Percentiles rank a stretch among this genome's conserved stretches.
These are phyloP conservation scores for Didymella segeticola DNA, from an alignment of 2,329 filamentous ascomycete genomes.

Conservation along the genomic window DNA sequence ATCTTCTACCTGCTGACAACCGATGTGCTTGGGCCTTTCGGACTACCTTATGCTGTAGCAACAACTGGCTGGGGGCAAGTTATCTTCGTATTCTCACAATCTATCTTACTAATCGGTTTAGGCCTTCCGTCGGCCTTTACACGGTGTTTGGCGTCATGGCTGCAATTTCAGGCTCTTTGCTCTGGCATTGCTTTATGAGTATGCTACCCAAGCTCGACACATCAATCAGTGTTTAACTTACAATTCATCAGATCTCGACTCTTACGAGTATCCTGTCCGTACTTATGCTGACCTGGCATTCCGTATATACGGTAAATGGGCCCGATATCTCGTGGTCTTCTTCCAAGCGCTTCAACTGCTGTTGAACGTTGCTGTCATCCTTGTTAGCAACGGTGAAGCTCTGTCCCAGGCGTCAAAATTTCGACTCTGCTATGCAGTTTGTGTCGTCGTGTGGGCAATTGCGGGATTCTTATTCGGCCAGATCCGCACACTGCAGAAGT, in stretches of 20 bases:
- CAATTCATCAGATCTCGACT: conserved; percentile 45
- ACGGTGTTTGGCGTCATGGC: conserved; percentile 47
- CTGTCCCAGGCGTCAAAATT: conserved; percentile 57
- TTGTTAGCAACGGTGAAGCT: conserved; percentile 61
- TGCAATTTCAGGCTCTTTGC: conserved; percentile 46
- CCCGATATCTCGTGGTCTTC: conserved; percentile 48
- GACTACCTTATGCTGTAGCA: conserved; percentile 40
- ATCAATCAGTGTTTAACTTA: background rate
- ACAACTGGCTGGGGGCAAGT: conserved; percentile 11
- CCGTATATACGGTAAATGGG: conserved; percentile 47
- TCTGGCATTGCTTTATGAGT: conserved; percentile 50
- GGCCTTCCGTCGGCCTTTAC: conserved; percentile 49
- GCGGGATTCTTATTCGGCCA: conserved; percentile 62
- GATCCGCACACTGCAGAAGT: conserved; percentile 62
- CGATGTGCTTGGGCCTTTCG: conserved; percentile 50
- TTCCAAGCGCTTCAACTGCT: conserved; percentile 54
- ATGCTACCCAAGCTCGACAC: background rate
- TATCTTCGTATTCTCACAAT: background rate
- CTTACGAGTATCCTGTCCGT: conserved; percentile 49
- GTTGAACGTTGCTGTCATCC: conserved; percentile 60
- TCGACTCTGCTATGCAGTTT: conserved; percentile 61
- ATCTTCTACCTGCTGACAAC: conserved; percentile 57
- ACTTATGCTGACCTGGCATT: conserved; percentile 53
- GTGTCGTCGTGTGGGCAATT: conserved; percentile 58
- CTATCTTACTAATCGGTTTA: conserved; percentile 19